Percentiles rank a stretch among this genome's conserved stretches.
phyloP scores from a whole-genome alignment of 495 filamentous ascomycete species.

The Aspergillus hancockii region DNA sequence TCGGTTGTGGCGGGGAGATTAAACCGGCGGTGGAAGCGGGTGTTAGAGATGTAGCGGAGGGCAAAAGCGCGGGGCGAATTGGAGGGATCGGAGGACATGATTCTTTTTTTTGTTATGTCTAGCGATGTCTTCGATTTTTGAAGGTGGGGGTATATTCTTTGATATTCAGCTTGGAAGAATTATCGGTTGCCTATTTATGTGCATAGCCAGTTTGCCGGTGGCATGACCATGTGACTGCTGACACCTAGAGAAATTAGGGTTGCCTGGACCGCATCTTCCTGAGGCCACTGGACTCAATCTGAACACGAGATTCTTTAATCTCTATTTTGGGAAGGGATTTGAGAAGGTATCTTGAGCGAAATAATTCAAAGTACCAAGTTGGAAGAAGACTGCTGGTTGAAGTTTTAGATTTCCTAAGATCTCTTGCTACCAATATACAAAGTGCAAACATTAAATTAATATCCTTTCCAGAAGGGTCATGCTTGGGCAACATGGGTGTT shows the following conservation, averaged over 20 bases:
- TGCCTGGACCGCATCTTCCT: no score
- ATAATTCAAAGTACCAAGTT: no score
- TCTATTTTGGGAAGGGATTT: no score
- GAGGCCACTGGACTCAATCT: no score
- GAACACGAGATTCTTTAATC: no score
- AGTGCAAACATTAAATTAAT: neutral
- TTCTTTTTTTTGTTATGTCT: neutral
- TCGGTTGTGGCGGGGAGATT: conserved; percentile 18
- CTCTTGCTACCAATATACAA: no score
- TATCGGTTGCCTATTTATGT: neutral
- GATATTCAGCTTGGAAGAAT: no score
- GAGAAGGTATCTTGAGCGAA: no score
- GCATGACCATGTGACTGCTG: neutral
- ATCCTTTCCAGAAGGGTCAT: neutral
- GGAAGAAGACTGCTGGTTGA: no score
- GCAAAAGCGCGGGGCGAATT: conserved; percentile 12
- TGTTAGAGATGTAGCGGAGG: conserved; percentile 24
- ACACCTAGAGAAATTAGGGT: neutral
- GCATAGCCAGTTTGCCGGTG: neutral
- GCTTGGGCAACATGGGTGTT: neutral
- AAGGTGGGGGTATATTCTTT: no score
- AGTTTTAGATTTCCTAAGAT: no score
- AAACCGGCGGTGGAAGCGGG: conserved; percentile 30
- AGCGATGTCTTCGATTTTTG: neutral
- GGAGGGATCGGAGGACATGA: neutral